These are phyloP conservation scores for Taphrina confusa DNA, from an alignment of 1,139 yeast species.

Conservation along the genomic window DNA sequence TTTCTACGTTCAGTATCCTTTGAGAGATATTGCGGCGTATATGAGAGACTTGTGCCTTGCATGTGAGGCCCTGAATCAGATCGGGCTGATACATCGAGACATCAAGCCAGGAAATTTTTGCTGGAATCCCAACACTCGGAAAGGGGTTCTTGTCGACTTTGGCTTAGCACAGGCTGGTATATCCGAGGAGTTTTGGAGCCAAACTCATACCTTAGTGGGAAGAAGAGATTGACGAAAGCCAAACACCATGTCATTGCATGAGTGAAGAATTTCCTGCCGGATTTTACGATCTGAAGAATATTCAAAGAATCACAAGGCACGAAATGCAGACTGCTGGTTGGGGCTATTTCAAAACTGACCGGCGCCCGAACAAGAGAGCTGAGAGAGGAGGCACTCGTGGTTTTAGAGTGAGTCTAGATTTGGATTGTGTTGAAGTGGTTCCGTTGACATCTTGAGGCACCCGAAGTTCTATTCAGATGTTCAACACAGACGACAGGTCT, in stretches of 20 bases:
- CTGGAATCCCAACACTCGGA: constrained; percentile 70
- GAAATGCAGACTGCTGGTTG: constrained; percentile 3
- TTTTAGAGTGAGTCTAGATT: constrained; percentile 54
- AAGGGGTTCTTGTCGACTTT: constrained; percentile 84
- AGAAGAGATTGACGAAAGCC: constrained; percentile 12
- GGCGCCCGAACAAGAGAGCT: constrained; percentile 52
- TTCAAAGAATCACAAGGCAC: not conserved
- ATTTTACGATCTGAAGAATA: not conserved
- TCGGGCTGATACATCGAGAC: constrained; percentile 80
- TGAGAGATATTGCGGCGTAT: constrained; percentile 33
- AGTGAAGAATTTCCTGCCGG: constrained; percentile 14
- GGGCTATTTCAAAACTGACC: constrained; percentile 45
- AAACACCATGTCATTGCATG: constrained; percentile 29
- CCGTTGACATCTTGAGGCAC: no score
- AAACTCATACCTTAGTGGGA: constrained; percentile 41
- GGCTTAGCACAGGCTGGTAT: constrained; percentile 73
- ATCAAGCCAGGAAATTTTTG: constrained; percentile 77
- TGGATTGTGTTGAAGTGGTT: no score
- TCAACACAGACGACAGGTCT: constrained; percentile 68
- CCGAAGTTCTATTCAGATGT: constrained; percentile 74
- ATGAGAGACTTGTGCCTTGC: constrained; percentile 66
- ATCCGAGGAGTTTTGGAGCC: constrained; percentile 19
- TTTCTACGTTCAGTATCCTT: constrained; percentile 30
- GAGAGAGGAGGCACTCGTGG: constrained; percentile 87
- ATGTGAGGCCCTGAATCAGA: constrained; percentile 68